Conservation (phyloP, 805 yeast species). For the Candida parachauliodes region DNA sequence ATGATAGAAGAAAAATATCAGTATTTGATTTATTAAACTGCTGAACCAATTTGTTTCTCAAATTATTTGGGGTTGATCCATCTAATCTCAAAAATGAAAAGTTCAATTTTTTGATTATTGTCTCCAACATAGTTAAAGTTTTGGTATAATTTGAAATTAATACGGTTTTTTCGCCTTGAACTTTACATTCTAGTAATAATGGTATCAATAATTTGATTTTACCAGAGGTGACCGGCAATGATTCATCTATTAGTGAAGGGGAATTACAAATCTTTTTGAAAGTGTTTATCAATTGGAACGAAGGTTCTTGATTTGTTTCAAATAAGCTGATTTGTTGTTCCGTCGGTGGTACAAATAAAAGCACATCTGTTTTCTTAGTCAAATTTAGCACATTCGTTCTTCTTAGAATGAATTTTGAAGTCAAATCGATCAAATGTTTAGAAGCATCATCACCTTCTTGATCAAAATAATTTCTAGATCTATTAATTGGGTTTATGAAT, state of each 20-base stretch:
- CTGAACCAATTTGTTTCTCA: conserved; percentile 63
- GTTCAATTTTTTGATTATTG: conserved; percentile 45
- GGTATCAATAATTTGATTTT: conserved; percentile 61
- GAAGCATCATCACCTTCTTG: conserved; percentile 60
- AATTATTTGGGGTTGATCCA: conserved; percentile 72
- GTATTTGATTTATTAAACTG: conserved; percentile 55
- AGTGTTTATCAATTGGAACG: conserved; percentile 66
- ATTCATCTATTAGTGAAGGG: conserved; percentile 45
- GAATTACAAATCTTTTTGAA: conserved; percentile 83
- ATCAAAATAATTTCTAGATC: conserved; percentile 60
- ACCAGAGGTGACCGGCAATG: conserved; percentile 41
- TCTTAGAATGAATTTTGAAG: conserved; percentile 67
- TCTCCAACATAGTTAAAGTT: conserved; percentile 74
- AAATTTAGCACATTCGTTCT: conserved; percentile 62
- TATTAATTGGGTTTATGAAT: conserved; percentile 66
- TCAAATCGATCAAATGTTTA: conserved; percentile 57
- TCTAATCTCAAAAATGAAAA: conserved; percentile 65
- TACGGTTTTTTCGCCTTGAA: conserved; percentile 66
- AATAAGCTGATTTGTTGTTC: conserved; percentile 54
- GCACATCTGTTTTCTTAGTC: conserved; percentile 71
- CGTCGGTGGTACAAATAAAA: conserved; percentile 78
- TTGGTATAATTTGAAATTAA: conserved; percentile 85
- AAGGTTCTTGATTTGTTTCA: conserved; percentile 41
- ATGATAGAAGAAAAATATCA: conserved; percentile 68
- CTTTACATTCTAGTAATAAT: conserved; percentile 52